Evolutionary conservation across 1,284 basidiomycete genomes (phyloP).

Genomic region (Pterulicium gracile): DNA sequence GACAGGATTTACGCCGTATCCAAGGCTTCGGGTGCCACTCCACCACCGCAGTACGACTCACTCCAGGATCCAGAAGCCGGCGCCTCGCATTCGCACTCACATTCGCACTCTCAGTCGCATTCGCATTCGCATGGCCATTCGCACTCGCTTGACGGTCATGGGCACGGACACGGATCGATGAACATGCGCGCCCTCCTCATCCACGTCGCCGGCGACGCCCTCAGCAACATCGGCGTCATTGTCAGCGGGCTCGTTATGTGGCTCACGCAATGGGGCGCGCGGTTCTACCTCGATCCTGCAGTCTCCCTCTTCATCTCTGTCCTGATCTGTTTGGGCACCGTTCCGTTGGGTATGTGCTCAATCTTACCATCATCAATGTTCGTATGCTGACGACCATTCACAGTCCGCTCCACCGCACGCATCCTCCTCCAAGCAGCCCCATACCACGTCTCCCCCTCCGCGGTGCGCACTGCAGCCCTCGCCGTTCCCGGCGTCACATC

Average conservation of each 20-base stretch:
- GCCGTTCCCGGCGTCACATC: constrained; percentile 69
- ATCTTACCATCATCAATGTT: constrained; percentile 11
- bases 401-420: constrained; percentile 89
- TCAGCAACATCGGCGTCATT: constrained; percentile 98
- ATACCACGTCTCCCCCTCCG: constrained; percentile 57
- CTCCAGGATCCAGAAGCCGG: not conserved
- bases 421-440: constrained; percentile 98
- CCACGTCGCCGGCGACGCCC: constrained; percentile 93
- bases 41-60: too few relatives aligned
- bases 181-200: constrained; percentile 95
- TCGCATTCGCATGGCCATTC: constrained; percentile 15
- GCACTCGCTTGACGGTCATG: constrained; percentile 23
- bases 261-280: constrained; percentile 70
- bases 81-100: too few relatives aligned
- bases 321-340: constrained; percentile 93
- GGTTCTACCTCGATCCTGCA: constrained; percentile 88
- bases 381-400: constrained; percentile 6
- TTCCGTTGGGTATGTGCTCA: constrained; percentile 83
- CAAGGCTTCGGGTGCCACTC: too few relatives aligned
- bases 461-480: constrained; percentile 49
- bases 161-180: constrained; percentile 77
- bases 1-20: too few relatives aligned
- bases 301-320: constrained; percentile 93
- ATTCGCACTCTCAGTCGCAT: constrained; percentile 14
- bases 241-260: constrained; percentile 89